A percentile compares a stretch with the other conserved stretches of the same genome.
Evolutionary conservation across 106 monocot genomes (phyloP).

Genomic region (Gastrodia elata): DNA sequence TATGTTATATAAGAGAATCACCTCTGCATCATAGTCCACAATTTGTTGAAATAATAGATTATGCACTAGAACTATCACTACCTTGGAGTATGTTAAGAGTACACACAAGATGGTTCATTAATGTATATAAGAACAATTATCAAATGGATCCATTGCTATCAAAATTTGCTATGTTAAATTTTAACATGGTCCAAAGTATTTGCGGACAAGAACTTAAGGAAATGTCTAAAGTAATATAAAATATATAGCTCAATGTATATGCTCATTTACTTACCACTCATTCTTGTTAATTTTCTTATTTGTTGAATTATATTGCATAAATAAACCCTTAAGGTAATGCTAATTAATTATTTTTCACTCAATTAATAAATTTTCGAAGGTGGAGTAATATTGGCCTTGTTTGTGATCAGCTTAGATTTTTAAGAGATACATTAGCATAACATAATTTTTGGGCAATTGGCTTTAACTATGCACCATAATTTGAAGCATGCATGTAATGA

Average conservation of each 20-base stretch:
- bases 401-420: slow-evolving; percentile 18
- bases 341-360: too few species aligned
- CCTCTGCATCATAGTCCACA: too few species aligned
- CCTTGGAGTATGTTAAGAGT: slow-evolving; percentile 42
- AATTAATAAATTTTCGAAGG: too few species aligned
- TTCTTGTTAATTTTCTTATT: too few species aligned
- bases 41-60: slow-evolving; percentile 17
- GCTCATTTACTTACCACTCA: too few species aligned
- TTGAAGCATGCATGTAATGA: neutral
- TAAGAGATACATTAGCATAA: slow-evolving; percentile 45
- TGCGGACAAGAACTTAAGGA: slow-evolving; percentile 25
- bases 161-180: slow-evolving; percentile 49
- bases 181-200: slow-evolving; percentile 29
- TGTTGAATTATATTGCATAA: too few species aligned
- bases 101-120: slow-evolving; percentile 35
- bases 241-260: too few species aligned
- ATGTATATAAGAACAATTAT: slow-evolving; percentile 17
- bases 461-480: slow-evolving; percentile 10
- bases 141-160: slow-evolving; percentile 18
- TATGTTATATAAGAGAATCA: too few species aligned
- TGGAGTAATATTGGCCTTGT: slow-evolving; percentile 45
- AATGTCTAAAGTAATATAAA: slow-evolving; percentile 27
- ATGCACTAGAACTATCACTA: slow-evolving; percentile 43
- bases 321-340: too few species aligned
- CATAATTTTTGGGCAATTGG: slow-evolving; percentile 22